Percentiles rank a stretch among this genome's conserved stretches.
phyloP scores from a whole-genome alignment of 129 eudicot genomes.

The Saposhnikovia divaricata region DNA sequence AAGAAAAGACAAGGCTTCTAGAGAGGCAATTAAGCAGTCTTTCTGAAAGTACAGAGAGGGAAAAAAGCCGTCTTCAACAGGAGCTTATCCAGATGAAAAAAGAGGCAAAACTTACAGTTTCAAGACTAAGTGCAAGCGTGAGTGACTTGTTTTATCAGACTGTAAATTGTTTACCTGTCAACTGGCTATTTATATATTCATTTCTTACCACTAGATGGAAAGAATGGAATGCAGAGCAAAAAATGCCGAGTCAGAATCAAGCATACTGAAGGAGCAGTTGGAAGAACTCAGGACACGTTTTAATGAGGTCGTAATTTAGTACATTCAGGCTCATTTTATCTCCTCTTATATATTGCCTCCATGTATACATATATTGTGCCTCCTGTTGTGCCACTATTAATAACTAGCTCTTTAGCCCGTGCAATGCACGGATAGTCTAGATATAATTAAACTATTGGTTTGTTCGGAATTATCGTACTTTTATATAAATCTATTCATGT shows the following conservation, averaged over 20 bases:
- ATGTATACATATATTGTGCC: background rate
- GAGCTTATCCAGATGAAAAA: slow-evolving; percentile 60
- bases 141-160: slow-evolving; percentile 22
- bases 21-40: slow-evolving; percentile 54
- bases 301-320: slow-evolving; percentile 43
- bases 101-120: slow-evolving; percentile 61
- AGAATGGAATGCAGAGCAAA: slow-evolving; percentile 73
- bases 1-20: slow-evolving; percentile 55
- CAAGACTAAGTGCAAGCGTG: slow-evolving; percentile 74
- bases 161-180: background rate
- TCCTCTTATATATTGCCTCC: background rate
- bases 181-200: slow-evolving; percentile 15
- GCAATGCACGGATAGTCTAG: too few species aligned
- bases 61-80: slow-evolving; percentile 55
- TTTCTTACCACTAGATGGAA: slow-evolving; percentile 53
- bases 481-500: too few species aligned
- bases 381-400: background rate
- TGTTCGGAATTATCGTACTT: too few species aligned
- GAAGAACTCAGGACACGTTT: slow-evolving; percentile 52
- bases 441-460: too few species aligned
- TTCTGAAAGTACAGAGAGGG: slow-evolving; percentile 59
- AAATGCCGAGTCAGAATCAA: slow-evolving; percentile 77
- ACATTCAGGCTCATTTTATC: background rate
- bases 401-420: too few species aligned
- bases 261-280: slow-evolving; percentile 51